Conservation (phyloP, 768 basidiomycete species). For the Leccinum obscurum region DNA sequence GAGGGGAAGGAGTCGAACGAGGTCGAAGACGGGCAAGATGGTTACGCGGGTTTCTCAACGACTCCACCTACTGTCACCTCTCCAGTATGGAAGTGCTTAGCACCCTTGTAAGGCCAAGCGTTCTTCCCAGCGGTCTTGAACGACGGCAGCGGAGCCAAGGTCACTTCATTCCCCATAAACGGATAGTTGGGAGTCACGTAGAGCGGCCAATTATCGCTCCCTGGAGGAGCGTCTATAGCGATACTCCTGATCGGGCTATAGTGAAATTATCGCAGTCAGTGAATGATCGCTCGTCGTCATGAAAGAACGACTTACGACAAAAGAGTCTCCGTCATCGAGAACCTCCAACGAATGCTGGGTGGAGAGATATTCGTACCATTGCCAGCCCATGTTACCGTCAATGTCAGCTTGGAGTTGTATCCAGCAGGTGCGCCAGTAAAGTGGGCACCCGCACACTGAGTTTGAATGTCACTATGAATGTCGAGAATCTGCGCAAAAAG, state of each 20-base stretch:
- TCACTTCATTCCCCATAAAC: neutral
- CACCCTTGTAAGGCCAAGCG: neutral
- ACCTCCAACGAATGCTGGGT: neutral
- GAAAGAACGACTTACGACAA: neutral
- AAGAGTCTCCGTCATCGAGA: neutral
- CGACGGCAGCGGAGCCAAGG: constrained; percentile 1
- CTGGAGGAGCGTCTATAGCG: neutral
- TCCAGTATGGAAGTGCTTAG: no score
- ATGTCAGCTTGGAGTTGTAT: neutral
- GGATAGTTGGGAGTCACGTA: neutral
- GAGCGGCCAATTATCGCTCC: neutral
- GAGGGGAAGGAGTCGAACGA: no score
- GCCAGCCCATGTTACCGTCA: neutral
- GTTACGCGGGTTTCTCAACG: no score
- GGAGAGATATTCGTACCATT: neutral
- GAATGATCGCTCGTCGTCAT: neutral
- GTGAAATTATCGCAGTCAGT: neutral
- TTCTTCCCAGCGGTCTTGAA: neutral
- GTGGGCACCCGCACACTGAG: neutral
- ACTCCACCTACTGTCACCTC: no score
- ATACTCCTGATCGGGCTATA: neutral
- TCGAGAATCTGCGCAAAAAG: neutral
- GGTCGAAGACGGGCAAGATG: no score
- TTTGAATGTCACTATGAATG: neutral
- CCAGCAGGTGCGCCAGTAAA: constrained; percentile 1